Conservation (phyloP, 257 asterid genomes). For the Salvia rosmarinus region DNA sequence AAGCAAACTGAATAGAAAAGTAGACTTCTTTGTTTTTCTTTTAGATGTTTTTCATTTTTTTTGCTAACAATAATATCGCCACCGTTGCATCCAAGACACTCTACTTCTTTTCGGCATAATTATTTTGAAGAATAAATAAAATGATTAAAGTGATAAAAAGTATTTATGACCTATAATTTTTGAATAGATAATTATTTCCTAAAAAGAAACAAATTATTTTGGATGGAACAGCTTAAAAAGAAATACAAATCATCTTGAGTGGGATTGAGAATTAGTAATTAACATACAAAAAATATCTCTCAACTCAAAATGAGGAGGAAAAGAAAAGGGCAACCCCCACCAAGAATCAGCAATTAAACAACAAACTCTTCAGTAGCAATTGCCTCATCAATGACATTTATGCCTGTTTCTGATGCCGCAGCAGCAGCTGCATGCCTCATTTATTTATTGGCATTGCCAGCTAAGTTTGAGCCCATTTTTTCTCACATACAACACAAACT, state of each 20-base stretch:
- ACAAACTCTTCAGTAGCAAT: conserved; percentile 22
- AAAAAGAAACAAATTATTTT: too few species aligned
- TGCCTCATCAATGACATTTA: conserved; percentile 32
- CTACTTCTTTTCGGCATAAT: too few species aligned
- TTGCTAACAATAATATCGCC: not conserved
- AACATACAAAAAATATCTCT: not conserved
- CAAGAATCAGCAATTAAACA: conserved; percentile 17
- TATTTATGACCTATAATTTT: too few species aligned
- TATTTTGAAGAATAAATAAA: too few species aligned
- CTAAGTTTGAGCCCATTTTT: conserved; percentile 22
- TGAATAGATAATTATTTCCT: too few species aligned
- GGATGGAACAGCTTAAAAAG: too few species aligned
- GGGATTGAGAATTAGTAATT: too few species aligned
- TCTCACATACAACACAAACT: conserved; percentile 21
- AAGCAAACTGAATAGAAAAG: conserved; percentile 1
- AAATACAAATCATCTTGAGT: too few species aligned
- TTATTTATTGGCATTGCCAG: conserved; percentile 30
- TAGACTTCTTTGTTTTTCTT: not conserved
- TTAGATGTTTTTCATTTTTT: not conserved
- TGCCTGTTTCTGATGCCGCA: conserved; percentile 24
- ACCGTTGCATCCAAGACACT: too few species aligned
- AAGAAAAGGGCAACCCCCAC: conserved; percentile 13
- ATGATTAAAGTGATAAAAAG: too few species aligned
- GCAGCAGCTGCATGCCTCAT: conserved; percentile 9
- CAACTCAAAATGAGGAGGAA: conserved; percentile 11